These are phyloP conservation scores for Escovopsis weberi DNA, from an alignment of 2,329 filamentous ascomycete species.

Conservation along the genomic window DNA sequence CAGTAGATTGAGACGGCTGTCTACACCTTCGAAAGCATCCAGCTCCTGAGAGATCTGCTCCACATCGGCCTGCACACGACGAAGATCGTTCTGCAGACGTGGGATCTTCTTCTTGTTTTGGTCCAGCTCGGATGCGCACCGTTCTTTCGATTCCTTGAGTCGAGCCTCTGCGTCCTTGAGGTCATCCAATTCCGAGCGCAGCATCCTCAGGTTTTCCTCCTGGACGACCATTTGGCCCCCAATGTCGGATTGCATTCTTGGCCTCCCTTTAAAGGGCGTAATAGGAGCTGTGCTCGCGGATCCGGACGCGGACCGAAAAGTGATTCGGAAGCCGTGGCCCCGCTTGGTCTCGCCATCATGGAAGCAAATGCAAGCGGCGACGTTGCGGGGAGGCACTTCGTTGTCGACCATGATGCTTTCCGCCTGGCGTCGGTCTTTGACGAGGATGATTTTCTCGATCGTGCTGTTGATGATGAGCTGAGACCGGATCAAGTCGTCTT, in stretches of 20 bases:
- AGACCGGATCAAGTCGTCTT: conserved; percentile 62
- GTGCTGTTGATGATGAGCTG: conserved; percentile 69
- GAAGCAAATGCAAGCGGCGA: conserved; percentile 56
- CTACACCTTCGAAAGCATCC: conserved; percentile 51
- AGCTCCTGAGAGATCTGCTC: conserved; percentile 40
- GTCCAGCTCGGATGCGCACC: conserved; percentile 29
- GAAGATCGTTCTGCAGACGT: conserved; percentile 36
- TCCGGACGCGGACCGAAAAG: conserved; percentile 20
- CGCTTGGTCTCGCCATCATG: conserved; percentile 40
- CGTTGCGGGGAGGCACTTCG: conserved; percentile 47
- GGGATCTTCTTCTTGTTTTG: conserved; percentile 25
- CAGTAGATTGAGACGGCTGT: conserved; percentile 48
- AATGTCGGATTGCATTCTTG: conserved; percentile 70
- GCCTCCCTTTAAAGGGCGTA: conserved; percentile 32
- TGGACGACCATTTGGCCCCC: conserved; percentile 47
- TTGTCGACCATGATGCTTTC: conserved; percentile 52
- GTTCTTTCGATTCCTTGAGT: conserved; percentile 32
- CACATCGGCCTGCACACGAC: conserved; percentile 46
- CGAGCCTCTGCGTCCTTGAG: conserved; percentile 34
- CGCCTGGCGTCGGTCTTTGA: conserved; percentile 53
- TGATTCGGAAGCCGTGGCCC: conserved; percentile 46
- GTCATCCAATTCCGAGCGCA: conserved; percentile 38
- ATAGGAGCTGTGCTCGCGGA: conserved; percentile 28
- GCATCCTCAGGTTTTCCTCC: conserved; percentile 34
- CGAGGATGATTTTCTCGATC: conserved; percentile 75